phyloP scores from a whole-genome alignment of 2,329 filamentous ascomycete species.

The Microcera coccophila region DNA sequence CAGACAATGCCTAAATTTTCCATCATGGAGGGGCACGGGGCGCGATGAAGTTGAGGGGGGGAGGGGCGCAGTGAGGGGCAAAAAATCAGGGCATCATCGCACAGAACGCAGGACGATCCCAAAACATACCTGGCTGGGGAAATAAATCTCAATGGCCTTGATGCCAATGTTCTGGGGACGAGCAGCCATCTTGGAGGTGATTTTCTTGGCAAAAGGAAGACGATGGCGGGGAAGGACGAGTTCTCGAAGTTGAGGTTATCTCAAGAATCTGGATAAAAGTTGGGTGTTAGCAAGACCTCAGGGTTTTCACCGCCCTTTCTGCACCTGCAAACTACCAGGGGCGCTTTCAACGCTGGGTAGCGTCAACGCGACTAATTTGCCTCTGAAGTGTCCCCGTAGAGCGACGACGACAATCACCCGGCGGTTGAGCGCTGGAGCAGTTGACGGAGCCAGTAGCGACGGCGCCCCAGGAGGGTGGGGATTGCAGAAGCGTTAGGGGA shows the following conservation, averaged over 20 bases:
- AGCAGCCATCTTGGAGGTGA: constrained; percentile 56
- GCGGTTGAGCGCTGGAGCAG: neutral
- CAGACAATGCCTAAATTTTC: constrained; percentile 25
- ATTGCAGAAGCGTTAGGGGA: neutral
- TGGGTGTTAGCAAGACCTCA: constrained; percentile 18
- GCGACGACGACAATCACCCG: neutral
- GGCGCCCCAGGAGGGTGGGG: too few species aligned
- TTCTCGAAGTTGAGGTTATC: constrained; percentile 10
- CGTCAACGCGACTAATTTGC: neutral
- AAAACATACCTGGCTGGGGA: constrained; percentile 71
- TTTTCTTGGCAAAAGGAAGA: constrained; percentile 15
- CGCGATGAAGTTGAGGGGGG: constrained; percentile 8
- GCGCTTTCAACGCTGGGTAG: neutral
- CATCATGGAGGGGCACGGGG: constrained; percentile 21
- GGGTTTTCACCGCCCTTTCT: constrained; percentile 27
- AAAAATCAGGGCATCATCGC: constrained; percentile 4
- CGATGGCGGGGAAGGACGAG: constrained; percentile 15
- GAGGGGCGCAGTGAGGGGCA: constrained; percentile 2
- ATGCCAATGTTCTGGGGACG: constrained; percentile 86
- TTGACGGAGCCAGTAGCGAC: too few species aligned
- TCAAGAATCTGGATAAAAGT: constrained; percentile 7
- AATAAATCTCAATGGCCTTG: constrained; percentile 89
- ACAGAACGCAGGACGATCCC: constrained; percentile 8
- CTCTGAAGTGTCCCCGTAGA: too few species aligned
- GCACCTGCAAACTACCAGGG: constrained; percentile 1